Percentiles rank a stretch among this genome's conserved stretches.
phyloP scores from a whole-genome alignment of 331 rosid genomes.

The Quercus phellos region DNA sequence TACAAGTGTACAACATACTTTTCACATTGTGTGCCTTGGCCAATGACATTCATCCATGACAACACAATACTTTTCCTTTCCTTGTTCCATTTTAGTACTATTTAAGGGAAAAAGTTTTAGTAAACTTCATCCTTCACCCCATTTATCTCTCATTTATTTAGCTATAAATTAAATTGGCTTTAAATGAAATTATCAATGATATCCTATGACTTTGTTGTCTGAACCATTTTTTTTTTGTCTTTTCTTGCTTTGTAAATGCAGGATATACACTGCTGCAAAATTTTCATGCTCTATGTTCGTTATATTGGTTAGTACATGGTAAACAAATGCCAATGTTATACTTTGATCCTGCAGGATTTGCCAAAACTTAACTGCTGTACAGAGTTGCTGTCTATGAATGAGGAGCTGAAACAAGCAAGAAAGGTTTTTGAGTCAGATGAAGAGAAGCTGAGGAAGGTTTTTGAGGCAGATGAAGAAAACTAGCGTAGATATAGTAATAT shows the following conservation, averaged over 20 bases:
- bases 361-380: conserved; percentile 76
- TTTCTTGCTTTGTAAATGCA: neutral
- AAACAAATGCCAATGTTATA: neutral
- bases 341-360: conserved; percentile 43
- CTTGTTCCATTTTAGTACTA: too few relatives aligned
- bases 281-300: neutral
- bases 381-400: conserved; percentile 83
- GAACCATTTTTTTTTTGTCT: too few relatives aligned
- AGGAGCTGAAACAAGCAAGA: conserved; percentile 86
- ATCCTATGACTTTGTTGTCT: too few relatives aligned
- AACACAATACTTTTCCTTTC: neutral
- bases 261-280: neutral
- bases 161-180: too few relatives aligned
- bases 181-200: too few relatives aligned
- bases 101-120: too few relatives aligned
- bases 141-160: too few relatives aligned
- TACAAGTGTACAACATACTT: too few relatives aligned
- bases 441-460: conserved; percentile 69
- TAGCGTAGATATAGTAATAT: conserved; percentile 13
- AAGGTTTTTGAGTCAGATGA: conserved; percentile 86
- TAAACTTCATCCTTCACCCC: too few relatives aligned
- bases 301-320: neutral
- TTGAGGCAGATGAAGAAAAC: conserved; percentile 51
- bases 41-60: neutral
- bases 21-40: neutral